Evolutionary conservation across 768 basidiomycete genomes (phyloP).

Genomic region (Coprinopsis cinerea): DNA sequence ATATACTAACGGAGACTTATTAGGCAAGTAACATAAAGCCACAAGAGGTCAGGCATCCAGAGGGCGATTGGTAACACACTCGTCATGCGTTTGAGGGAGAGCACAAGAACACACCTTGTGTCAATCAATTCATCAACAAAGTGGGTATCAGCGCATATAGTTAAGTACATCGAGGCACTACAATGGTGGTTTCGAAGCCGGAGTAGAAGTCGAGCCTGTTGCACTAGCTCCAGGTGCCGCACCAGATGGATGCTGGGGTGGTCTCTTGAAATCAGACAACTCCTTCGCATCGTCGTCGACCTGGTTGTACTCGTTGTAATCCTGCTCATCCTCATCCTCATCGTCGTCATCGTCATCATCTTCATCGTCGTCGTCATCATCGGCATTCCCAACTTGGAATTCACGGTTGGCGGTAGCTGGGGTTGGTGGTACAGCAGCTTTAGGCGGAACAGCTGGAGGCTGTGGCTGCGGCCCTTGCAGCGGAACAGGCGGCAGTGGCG

Average conservation of each 20-base stretch:
- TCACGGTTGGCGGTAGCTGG: constrained; percentile 24
- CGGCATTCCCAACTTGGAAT: constrained; percentile 31
- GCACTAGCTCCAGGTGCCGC: no score
- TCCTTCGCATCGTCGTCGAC: background rate
- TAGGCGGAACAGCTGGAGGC: background rate
- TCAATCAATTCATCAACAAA: no score
- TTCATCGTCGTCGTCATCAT: constrained; percentile 23
- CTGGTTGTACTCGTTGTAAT: constrained; percentile 3
- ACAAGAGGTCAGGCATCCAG: no score
- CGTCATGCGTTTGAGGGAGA: no score
- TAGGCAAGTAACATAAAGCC: no score
- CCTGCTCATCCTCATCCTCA: constrained; percentile 7
- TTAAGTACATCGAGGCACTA: no score
- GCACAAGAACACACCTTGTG: no score
- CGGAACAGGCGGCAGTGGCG: constrained; percentile 3
- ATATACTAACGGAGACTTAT: constrained; percentile 1
- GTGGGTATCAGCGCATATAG: no score
- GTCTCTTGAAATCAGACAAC: constrained; percentile 2
- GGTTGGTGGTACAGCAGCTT: background rate
- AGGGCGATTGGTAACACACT: no score
- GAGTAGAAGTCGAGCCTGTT: no score
- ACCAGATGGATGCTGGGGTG: no score
- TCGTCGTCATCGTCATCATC: constrained; percentile 19
- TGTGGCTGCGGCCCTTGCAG: background rate
- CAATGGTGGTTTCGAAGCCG: no score